phyloP scores from a whole-genome alignment of 2,329 filamentous ascomycete species.

The Nigrospora osmanthi region DNA sequence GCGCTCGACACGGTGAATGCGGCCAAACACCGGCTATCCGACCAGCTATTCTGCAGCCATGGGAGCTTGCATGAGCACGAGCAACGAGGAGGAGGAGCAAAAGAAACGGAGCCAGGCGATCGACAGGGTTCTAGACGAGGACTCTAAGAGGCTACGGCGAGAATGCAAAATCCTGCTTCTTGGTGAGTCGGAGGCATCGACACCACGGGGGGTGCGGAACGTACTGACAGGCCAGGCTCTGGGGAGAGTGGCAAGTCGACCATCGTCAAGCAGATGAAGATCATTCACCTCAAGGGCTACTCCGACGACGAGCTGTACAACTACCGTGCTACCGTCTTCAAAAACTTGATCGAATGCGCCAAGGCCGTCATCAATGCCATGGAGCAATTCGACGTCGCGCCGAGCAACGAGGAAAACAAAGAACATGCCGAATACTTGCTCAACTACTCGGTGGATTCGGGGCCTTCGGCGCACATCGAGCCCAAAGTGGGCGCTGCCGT shows the following conservation, averaged over 20 bases:
- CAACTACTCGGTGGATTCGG: constrained; percentile 84
- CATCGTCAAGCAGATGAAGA: constrained; percentile 99
- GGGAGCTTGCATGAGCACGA: constrained; percentile 90
- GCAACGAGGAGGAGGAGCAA: constrained; percentile 78
- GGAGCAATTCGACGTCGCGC: constrained; percentile 82
- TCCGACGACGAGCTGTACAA: constrained; percentile 87
- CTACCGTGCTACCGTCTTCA: constrained; percentile 95
- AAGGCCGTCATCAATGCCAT: constrained; percentile 89
- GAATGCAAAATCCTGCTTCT: constrained; percentile 98
- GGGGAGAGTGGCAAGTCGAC: constrained; percentile 98
- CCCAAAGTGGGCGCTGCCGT: constrained; percentile 75
- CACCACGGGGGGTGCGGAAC: constrained; percentile 1
- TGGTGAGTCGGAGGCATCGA: constrained; percentile 45
- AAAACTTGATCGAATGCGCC: constrained; percentile 94
- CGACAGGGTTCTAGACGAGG: constrained; percentile 87
- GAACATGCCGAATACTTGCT: constrained; percentile 72
- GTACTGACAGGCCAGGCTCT: constrained; percentile 54
- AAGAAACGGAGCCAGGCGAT: constrained; percentile 97
- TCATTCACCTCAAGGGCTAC: constrained; percentile 98
- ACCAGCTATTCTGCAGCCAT: constrained; percentile 41
- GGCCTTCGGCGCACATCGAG: constrained; percentile 80
- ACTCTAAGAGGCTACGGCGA: constrained; percentile 82
- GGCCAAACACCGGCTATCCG: constrained; percentile 1
- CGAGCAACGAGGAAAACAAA: constrained; percentile 62
- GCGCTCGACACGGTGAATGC: not conserved